Base-by-base conservation (phyloP, 1,284 basidiomycete species). In the Cryptococcus amylolentus region DNA sequence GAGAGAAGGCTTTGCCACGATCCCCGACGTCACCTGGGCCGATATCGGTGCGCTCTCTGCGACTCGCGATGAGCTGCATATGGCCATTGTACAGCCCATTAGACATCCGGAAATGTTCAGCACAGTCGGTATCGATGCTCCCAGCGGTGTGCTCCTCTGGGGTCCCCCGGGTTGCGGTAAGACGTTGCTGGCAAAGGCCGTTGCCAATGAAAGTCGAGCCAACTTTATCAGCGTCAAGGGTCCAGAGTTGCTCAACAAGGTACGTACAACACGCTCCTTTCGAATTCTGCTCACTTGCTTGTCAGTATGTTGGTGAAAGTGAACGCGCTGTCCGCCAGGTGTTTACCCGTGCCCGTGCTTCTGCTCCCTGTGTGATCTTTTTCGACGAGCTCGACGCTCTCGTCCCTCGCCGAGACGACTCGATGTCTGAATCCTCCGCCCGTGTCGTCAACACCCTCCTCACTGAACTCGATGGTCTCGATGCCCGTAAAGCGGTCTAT, bases 221-320 rank as follows among this genome's bases (percentile, higher is more conserved):
- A 98, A 95, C 77, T 98, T 98, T 67, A 97, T 98, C 69, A 92
- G 89, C 66, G 90, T 98, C 55, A 98, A 98, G 71, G 96, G 95
- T 0, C 95, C 95, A 0, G 95, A 98, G 72, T 72, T 98, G 58
- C 80, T 98, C 61, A 98, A 98, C 80, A 97, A 97, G 83, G 91
- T 88, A 58, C 6, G 82, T 67, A 31, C 14, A 8, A 4, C n/a
- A 28, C 14, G 9, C 35, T 38, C 13, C 14, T 20, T 26, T 5
- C 2, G 23, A 12, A 7, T 23, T 43, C 14, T 44, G 42, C 20
- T 26, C 48, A 43, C 48, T 37, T 4, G 12, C n/a, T 23, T 28
- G 51, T 31, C 72, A 96, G 91, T 98, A 98, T 66, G 94, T 98
- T 0, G 95, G 95, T 26, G 95, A 98, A 80, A 94, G 90, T 73